Conservation (phyloP, 1,284 basidiomycete genomes). For the Ganoderma sinense region DNA sequence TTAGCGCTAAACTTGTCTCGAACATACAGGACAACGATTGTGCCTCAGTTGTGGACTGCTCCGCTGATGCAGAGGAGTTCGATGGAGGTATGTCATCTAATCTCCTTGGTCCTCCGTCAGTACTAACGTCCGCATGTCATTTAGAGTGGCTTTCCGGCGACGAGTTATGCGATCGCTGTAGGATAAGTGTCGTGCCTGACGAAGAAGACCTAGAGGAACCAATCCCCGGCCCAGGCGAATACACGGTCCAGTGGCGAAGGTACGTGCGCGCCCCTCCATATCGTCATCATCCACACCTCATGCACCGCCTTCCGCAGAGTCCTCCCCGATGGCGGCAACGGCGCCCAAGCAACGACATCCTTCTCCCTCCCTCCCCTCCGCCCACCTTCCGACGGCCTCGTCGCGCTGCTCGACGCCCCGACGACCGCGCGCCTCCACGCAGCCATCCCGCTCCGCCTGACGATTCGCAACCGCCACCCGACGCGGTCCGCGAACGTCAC, state of each 20-base stretch:
- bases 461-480: slow-evolving; percentile 70
- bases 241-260: slow-evolving; percentile 76
- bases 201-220: slow-evolving; percentile 49
- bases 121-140: neutral
- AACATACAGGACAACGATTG: slow-evolving; percentile 50
- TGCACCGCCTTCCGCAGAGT: slow-evolving; percentile 43
- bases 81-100: slow-evolving; percentile 33
- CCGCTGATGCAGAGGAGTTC: slow-evolving; percentile 47
- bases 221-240: slow-evolving; percentile 61
- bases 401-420: slow-evolving; percentile 71
- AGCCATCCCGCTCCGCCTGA: slow-evolving; percentile 62
- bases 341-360: slow-evolving; percentile 53
- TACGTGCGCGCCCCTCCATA: slow-evolving; percentile 33
- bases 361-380: slow-evolving; percentile 65
- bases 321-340: slow-evolving; percentile 49
- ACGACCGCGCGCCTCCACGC: slow-evolving; percentile 67
- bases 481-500: slow-evolving; percentile 69
- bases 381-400: slow-evolving; percentile 63
- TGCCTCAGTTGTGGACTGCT: slow-evolving; percentile 54
- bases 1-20: neutral
- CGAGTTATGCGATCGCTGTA: slow-evolving; percentile 63
- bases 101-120: neutral
- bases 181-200: slow-evolving; percentile 53
- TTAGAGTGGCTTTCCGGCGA: slow-evolving; percentile 71
- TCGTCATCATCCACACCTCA: neutral